These are phyloP conservation scores for Boletus huronensis DNA, from an alignment of 768 basidiomycete species.

Conservation along the genomic window DNA sequence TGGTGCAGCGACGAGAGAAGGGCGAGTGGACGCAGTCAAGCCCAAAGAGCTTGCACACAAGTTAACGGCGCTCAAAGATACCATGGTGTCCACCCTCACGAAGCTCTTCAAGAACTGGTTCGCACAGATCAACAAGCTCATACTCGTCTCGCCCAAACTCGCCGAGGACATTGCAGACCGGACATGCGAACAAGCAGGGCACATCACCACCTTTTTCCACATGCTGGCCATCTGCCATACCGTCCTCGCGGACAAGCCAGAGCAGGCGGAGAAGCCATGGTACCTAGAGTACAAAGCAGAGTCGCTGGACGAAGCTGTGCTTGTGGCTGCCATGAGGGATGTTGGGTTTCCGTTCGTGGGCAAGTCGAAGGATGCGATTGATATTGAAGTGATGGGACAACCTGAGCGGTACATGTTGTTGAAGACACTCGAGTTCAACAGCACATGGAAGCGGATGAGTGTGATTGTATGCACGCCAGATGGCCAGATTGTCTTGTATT, in stretches of 20 bases:
- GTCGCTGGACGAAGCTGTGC: conserved; percentile 91
- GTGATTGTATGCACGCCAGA: conserved; percentile 84
- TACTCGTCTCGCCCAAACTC: conserved; percentile 82
- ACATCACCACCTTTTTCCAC: conserved; percentile 86
- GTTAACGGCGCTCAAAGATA: conserved; percentile 60
- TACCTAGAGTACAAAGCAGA: conserved; percentile 90
- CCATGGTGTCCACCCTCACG: conserved; percentile 77
- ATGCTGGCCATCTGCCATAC: conserved; percentile 92
- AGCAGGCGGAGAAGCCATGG: conserved; percentile 57
- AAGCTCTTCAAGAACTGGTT: conserved; percentile 86
- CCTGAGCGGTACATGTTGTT: conserved; percentile 76
- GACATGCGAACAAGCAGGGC: conserved; percentile 53
- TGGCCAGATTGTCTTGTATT: conserved; percentile 78
- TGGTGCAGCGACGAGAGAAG: conserved; percentile 83
- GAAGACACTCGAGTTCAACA: conserved; percentile 90
- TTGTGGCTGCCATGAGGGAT: conserved; percentile 89
- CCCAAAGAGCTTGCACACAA: conserved; percentile 69
- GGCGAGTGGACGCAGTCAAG: conserved; percentile 59
- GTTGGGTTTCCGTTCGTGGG: conserved; percentile 88
- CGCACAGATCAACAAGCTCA: conserved; percentile 74
- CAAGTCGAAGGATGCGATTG: conserved; percentile 68
- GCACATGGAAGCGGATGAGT: conserved; percentile 93
- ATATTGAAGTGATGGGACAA: conserved; percentile 91
- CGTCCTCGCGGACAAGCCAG: conserved; percentile 77
- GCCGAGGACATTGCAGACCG: conserved; percentile 73